Conservation (phyloP, 441 rosid genomes). For the Pelargonium cotyledonis region DNA sequence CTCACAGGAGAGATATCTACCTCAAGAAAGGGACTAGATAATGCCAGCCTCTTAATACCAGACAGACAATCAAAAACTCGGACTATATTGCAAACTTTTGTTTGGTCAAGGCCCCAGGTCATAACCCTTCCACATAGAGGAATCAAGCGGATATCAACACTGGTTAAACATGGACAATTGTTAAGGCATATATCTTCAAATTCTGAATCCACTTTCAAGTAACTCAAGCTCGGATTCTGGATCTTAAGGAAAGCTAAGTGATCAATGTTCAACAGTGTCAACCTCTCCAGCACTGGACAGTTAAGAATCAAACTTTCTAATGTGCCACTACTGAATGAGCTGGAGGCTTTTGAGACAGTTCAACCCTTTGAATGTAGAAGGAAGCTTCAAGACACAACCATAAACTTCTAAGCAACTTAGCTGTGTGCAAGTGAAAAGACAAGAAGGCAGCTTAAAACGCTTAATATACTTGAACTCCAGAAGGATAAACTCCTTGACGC, state of each 20-base stretch:
- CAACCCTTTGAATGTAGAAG: conserved; percentile 28
- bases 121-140: conserved; percentile 12
- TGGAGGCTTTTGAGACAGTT: conserved; percentile 23
- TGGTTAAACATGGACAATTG: conserved; percentile 16
- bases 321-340: conserved; percentile 15
- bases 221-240: conserved; percentile 24
- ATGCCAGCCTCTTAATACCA: conserved; percentile 22
- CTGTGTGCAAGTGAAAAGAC: conserved; percentile 24
- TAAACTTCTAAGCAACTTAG: conserved; percentile 20
- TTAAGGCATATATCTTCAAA: conserved; percentile 29
- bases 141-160: conserved; percentile 28
- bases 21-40: conserved; percentile 27
- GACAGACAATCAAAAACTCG: conserved; percentile 21
- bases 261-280: conserved; percentile 21
- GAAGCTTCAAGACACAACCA: conserved; percentile 26
- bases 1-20: conserved; percentile 15
- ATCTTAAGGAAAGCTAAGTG: conserved; percentile 25
- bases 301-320: conserved; percentile 26
- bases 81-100: conserved; percentile 18
- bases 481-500: conserved; percentile 18
- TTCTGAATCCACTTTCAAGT: conserved; percentile 27
- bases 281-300: conserved; percentile 26
- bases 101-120: conserved; percentile 4
- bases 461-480: conserved; percentile 16
- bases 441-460: conserved; percentile 25